Evolutionary conservation across 345 rosid species (phyloP).

Genomic region (Bruguiera parviflora): DNA sequence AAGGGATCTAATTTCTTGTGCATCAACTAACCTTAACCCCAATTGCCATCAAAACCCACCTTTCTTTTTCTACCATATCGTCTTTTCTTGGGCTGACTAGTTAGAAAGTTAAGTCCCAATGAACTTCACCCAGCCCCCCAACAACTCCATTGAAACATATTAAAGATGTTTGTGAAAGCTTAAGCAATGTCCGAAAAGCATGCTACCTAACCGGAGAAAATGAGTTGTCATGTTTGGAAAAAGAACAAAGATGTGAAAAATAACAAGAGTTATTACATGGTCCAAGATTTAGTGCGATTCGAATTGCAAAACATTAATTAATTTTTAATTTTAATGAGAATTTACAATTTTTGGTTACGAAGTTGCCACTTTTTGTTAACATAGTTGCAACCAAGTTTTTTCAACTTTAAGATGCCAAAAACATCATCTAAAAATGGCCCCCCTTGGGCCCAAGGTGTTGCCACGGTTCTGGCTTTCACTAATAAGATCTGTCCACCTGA

Average conservation of each 20-base stretch:
- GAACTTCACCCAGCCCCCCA: constrained; percentile 24
- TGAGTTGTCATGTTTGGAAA: background rate
- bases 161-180: constrained; percentile 3
- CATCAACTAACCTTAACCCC: background rate
- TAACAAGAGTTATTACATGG: too few species aligned
- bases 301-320: too few species aligned
- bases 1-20: constrained; percentile 4
- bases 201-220: background rate
- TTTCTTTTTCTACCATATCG: background rate
- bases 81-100: background rate
- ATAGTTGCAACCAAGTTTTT: too few species aligned
- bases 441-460: background rate
- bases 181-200: constrained; percentile 19
- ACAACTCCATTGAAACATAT: constrained; percentile 38
- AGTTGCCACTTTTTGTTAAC: too few species aligned
- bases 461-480: background rate
- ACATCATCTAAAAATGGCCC: too few species aligned
- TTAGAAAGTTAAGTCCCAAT: constrained; percentile 1
- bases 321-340: too few species aligned
- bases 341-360: too few species aligned
- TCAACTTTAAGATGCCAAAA: too few species aligned
- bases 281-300: too few species aligned
- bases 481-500: background rate
- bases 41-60: background rate
- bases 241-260: too few species aligned